Conservation (phyloP, 495 filamentous ascomycete species). For the Aspergillus avenaceus region DNA sequence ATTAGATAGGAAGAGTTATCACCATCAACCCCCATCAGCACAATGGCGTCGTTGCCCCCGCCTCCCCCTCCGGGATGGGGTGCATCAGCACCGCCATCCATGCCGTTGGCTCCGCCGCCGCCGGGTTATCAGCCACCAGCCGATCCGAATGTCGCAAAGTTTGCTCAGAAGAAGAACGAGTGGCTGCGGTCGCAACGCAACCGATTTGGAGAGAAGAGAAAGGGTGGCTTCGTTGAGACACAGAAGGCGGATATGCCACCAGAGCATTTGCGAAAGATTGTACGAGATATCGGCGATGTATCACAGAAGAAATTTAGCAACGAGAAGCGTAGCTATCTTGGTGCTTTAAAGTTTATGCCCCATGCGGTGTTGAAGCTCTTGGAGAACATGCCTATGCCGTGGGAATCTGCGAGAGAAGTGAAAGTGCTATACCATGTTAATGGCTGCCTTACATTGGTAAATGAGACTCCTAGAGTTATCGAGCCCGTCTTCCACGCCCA, state of each 20-base stretch:
- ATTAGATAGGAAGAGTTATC: conserved; percentile 20
- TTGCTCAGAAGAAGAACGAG: conserved; percentile 97
- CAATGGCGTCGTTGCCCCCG: conserved; percentile 72
- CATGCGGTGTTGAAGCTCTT: conserved; percentile 98
- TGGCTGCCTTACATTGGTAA: conserved; percentile 93
- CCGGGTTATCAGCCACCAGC: conserved; percentile 82
- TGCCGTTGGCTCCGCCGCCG: conserved; percentile 76
- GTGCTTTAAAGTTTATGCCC: conserved; percentile 98
- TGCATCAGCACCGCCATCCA: conserved; percentile 68
- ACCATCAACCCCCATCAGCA: conserved; percentile 30
- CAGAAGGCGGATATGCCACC: conserved; percentile 99
- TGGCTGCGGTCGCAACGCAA: conserved; percentile 92
- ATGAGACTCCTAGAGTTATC: conserved; percentile 94
- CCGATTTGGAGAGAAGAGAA: conserved; percentile 94
- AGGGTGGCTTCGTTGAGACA: conserved; percentile 92
- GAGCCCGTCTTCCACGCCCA: conserved; percentile 98
- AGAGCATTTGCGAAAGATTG: conserved; percentile 96
- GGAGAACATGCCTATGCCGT: conserved; percentile 99
- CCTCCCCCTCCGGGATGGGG: conserved; percentile 76
- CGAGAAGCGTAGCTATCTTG: conserved; percentile 97
- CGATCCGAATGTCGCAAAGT: conserved; percentile 88
- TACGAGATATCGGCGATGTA: conserved; percentile 97
- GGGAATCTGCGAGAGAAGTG: conserved; percentile 93
- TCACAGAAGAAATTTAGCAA: conserved; percentile 99
- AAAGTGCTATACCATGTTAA: conserved; percentile 99